A percentile compares a stretch with the other conserved stretches of the same genome.
Conservation (phyloP, 495 filamentous ascomycete species). For the Annulohypoxylon maeteangense region DNA sequence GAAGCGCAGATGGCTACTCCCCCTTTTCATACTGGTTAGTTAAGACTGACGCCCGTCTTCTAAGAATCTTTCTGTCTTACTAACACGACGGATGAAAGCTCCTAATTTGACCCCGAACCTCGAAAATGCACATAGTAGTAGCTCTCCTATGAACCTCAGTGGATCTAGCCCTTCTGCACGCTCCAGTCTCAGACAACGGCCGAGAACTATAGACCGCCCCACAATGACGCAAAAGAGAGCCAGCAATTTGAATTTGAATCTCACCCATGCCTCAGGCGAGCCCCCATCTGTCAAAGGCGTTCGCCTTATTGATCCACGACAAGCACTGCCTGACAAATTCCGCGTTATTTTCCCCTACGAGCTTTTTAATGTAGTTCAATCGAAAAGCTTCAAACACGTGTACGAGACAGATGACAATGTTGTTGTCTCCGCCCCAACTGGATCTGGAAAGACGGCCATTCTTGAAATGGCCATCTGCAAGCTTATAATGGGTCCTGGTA, state of each 20-base stretch:
- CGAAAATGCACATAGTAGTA: constrained; percentile 37
- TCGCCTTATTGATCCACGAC: constrained; percentile 73
- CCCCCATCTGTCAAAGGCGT: constrained; percentile 69
- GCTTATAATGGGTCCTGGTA: constrained; percentile 68
- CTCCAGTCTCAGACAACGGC: constrained; percentile 45
- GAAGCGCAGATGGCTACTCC: constrained; percentile 46
- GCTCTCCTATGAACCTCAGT: constrained; percentile 47
- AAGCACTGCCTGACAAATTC: constrained; percentile 79
- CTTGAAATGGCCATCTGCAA: constrained; percentile 93
- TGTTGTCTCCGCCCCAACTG: constrained; percentile 90
- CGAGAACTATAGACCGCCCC: constrained; percentile 19
- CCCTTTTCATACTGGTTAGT: constrained; percentile 49
- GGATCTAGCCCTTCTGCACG: constrained; percentile 55
- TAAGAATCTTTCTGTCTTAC: background rate
- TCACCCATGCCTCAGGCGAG: constrained; percentile 42
- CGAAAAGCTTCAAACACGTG: constrained; percentile 79
- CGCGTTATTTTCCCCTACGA: constrained; percentile 81
- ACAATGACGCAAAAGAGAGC: constrained; percentile 29
- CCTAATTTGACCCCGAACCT: constrained; percentile 30
- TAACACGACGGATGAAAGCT: constrained; percentile 33
- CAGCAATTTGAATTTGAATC: constrained; percentile 30
- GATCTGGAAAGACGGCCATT: constrained; percentile 92
- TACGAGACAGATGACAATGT: constrained; percentile 84
- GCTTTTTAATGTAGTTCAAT: constrained; percentile 92
- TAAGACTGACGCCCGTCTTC: background rate